Evolutionary conservation across 2,329 filamentous ascomycete species (phyloP).

Genomic region (Alternaria incomplexa): DNA sequence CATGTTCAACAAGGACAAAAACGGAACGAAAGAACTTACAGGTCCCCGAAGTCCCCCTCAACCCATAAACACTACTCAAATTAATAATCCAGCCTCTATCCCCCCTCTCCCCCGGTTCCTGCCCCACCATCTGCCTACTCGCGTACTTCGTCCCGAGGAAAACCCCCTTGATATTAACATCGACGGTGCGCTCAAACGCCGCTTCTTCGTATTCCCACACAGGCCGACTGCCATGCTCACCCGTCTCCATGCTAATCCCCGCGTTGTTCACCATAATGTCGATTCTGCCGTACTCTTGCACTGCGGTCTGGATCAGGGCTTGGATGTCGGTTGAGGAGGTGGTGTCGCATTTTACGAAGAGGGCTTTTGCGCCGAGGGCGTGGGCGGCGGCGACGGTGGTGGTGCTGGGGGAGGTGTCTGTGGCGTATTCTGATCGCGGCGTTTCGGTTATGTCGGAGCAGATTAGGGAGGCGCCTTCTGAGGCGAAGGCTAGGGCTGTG

Average conservation of each 20-base stretch:
- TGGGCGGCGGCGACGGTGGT: constrained; percentile 42
- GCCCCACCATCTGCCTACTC: constrained; percentile 57
- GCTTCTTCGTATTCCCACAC: constrained; percentile 57
- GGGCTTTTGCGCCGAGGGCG: constrained; percentile 37
- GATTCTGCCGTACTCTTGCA: constrained; percentile 56
- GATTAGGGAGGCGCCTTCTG: constrained; percentile 41
- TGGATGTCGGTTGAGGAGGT: constrained; percentile 51
- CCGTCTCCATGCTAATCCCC: constrained; percentile 54
- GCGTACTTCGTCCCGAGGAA: constrained; percentile 57
- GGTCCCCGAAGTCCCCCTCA: constrained; percentile 42
- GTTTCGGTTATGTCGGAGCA: constrained; percentile 39
- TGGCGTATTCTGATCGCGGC: constrained; percentile 19
- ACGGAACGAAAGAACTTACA: constrained; percentile 28
- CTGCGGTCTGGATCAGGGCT: constrained; percentile 48
- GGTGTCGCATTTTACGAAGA: constrained; percentile 53
- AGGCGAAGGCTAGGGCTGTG: constrained; percentile 38
- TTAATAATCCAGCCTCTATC: constrained; percentile 63
- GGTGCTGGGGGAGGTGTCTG: constrained; percentile 21
- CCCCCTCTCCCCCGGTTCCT: constrained; percentile 45
- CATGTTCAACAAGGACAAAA: background rate
- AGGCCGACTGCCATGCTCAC: constrained; percentile 26
- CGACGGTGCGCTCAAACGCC: constrained; percentile 53
- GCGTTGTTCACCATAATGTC: constrained; percentile 57
- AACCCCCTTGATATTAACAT: constrained; percentile 49
- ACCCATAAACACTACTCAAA: constrained; percentile 58